These are phyloP conservation scores for Aspergillus ruber DNA, from an alignment of 2,329 filamentous ascomycete genomes.

Conservation along the genomic window DNA sequence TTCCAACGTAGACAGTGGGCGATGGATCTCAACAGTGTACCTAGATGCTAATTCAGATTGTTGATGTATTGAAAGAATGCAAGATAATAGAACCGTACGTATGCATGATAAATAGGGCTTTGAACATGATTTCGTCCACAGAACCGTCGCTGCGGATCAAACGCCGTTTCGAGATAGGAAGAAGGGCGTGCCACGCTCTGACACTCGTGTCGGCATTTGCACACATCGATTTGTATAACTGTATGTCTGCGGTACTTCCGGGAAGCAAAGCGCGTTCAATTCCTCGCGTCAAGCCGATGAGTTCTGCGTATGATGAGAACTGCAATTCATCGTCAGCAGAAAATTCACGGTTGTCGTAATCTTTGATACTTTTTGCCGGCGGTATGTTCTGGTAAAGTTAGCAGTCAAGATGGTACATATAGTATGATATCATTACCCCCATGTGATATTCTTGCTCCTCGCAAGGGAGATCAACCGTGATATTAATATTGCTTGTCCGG, in stretches of 20 bases:
- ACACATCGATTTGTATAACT: conserved; percentile 14
- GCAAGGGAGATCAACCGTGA: conserved; percentile 20
- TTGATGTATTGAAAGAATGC: neutral
- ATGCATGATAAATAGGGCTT: conserved; percentile 67
- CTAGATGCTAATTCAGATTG: conserved; percentile 13
- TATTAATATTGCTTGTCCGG: conserved; percentile 14
- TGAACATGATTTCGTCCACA: conserved; percentile 61
- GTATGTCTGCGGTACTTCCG: conserved; percentile 6
- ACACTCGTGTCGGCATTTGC: conserved; percentile 27
- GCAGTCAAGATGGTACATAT: neutral
- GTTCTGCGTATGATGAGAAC: conserved; percentile 26
- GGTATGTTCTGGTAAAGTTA: conserved; percentile 17
- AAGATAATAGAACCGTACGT: conserved; percentile 31
- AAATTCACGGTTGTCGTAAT: conserved; percentile 27
- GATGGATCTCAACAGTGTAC: conserved; percentile 30
- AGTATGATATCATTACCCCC: conserved; percentile 8
- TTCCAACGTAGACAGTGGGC: conserved; percentile 32
- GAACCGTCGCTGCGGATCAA: conserved; percentile 50
- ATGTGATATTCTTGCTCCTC: conserved; percentile 20
- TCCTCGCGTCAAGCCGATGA: conserved; percentile 18
- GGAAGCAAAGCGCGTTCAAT: conserved; percentile 18
- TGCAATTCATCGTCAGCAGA: conserved; percentile 11
- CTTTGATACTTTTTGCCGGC: conserved; percentile 17
- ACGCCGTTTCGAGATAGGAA: conserved; percentile 27
- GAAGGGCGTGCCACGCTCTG: conserved; percentile 33